Percentiles rank a stretch among this genome's conserved stretches.
These are phyloP conservation scores for Phlebiopsis gigantea DNA, from an alignment of 768 basidiomycete species.

Conservation along the genomic window DNA sequence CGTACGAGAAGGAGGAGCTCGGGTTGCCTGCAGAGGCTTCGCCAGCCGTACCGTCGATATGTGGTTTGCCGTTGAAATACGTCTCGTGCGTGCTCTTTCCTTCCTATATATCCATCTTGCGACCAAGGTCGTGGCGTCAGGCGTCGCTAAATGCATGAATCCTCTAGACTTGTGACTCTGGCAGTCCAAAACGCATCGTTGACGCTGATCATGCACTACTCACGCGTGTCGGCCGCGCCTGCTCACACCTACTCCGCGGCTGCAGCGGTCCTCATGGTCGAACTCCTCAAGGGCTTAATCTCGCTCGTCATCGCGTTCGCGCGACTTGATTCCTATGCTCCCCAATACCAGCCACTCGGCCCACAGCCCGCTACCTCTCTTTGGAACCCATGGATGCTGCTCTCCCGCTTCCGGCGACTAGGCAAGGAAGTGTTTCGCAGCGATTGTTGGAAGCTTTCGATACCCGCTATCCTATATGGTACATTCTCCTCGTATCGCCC, in stretches of 20 bases:
- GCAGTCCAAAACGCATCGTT: slow-evolving; percentile 89
- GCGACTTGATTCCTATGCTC: slow-evolving; percentile 7
- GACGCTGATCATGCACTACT: slow-evolving; percentile 96
- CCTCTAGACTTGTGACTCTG: slow-evolving; percentile 11
- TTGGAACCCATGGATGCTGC: slow-evolving; percentile 32
- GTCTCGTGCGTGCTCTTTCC: slow-evolving; percentile 21
- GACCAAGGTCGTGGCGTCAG: not conserved
- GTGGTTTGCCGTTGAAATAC: slow-evolving; percentile 33
- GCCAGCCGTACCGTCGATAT: slow-evolving; percentile 47
- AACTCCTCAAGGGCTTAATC: slow-evolving; percentile 87
- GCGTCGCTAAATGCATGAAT: slow-evolving; percentile 1
- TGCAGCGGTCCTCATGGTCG: slow-evolving; percentile 89
- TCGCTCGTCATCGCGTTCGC: slow-evolving; percentile 81
- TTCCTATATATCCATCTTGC: not conserved
- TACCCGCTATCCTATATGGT: slow-evolving; percentile 85
- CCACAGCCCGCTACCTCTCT: slow-evolving; percentile 26
- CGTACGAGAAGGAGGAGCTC: slow-evolving; percentile 32
- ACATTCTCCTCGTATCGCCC: not conserved
- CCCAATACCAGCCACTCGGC: slow-evolving; percentile 15
- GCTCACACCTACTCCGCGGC: slow-evolving; percentile 86
- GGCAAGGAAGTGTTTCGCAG: slow-evolving; percentile 75
- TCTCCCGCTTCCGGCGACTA: slow-evolving; percentile 41
- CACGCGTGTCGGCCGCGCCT: slow-evolving; percentile 74
- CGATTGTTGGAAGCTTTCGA: slow-evolving; percentile 97
- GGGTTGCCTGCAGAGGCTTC: slow-evolving; percentile 32